Evolutionary conservation across 164 flowering plant species (phyloP), one percentile per base, ranked within the genome.

Genomic region (Umbellularia californica): DNA sequence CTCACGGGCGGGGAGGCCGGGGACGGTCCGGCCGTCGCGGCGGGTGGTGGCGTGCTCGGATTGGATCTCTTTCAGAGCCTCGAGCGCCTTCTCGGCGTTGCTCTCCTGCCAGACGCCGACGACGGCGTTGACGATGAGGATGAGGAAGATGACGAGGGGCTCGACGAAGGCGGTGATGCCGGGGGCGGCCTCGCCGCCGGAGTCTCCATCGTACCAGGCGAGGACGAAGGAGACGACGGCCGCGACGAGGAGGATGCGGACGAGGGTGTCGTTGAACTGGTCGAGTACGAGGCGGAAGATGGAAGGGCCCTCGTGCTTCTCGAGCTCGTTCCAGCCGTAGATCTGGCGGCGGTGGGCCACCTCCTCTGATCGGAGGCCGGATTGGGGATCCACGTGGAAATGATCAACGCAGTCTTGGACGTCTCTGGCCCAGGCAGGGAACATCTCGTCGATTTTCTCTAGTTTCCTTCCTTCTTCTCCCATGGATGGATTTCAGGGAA

Each of bases 381-480:
- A 23, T 3, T 73, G 72, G 55, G 19, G 72, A 30, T 51, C 66
- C 35, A 83, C 85, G 47, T 72, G 41, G 67, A 70, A 86, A 67
- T 84, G 60, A 65, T 76, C 80, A 77, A 78, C 75, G 76, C 95
- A 90, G 35, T 87, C 88, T 1, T 55, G 27, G 11, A 84, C 84
- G 33, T 90, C 92, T 63, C 70, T 86, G 10, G 90, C 84, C 95
- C 95, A 90, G 14, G 91, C 90, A 60, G 88, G 88, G 65, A 85
- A 90, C 2, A 51, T 23, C 33, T 64, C 67, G 25, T 23, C 67
- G 23, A 11, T 17, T 10, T 28, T 27, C 9, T 24, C 68, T 25
- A 5, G 13, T 14, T 23, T 65, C 25, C 68, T 41, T 41, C 11
- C 68, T 24, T 28, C 68, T 13, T 65, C 22, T 23, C 30, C 68